These are phyloP conservation scores for Leccinum ochraceum DNA, from an alignment of 768 basidiomycete genomes.

Conservation along the genomic window DNA sequence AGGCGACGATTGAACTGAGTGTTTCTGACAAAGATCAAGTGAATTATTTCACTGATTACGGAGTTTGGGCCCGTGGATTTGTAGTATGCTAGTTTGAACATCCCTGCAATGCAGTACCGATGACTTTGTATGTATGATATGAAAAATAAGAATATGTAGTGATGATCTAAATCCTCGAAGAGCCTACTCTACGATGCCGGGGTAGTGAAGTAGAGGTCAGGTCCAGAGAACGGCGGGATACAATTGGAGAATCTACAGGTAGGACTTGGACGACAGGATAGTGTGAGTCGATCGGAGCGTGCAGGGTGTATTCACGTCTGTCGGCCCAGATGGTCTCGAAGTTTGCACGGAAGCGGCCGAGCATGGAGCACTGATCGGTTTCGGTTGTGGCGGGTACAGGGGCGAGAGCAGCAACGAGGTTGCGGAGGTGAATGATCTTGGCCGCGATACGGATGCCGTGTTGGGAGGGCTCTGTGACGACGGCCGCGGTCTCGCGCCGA, in stretches of 20 bases:
- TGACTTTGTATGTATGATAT: background rate
- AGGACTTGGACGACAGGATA: slow-evolving; percentile 3
- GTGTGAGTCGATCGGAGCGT: slow-evolving; percentile 6
- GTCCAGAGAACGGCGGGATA: slow-evolving; percentile 10
- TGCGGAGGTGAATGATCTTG: slow-evolving; percentile 25
- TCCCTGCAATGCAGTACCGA: background rate
- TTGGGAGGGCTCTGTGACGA: slow-evolving; percentile 7
- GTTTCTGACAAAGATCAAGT: background rate
- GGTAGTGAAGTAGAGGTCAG: slow-evolving; percentile 6
- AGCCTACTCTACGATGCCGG: slow-evolving; percentile 20
- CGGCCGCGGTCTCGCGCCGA: background rate
- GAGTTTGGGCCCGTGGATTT: background rate
- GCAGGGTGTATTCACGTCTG: slow-evolving; percentile 5
- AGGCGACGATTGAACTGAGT: background rate
- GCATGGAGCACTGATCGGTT: slow-evolving; percentile 11
- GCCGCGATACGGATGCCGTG: slow-evolving; percentile 20
- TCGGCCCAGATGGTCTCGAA: slow-evolving; percentile 25
- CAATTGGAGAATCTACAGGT: background rate
- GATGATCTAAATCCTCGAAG: slow-evolving; percentile 22
- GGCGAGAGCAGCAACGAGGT: slow-evolving; percentile 19
- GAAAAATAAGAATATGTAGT: background rate
- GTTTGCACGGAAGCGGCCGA: slow-evolving; percentile 22
- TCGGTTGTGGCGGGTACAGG: slow-evolving; percentile 26
- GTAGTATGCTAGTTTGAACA: background rate
- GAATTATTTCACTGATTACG: background rate